Evolutionary conservation across 1,284 basidiomycete genomes (phyloP).

Genomic region (Meira nashicola): DNA sequence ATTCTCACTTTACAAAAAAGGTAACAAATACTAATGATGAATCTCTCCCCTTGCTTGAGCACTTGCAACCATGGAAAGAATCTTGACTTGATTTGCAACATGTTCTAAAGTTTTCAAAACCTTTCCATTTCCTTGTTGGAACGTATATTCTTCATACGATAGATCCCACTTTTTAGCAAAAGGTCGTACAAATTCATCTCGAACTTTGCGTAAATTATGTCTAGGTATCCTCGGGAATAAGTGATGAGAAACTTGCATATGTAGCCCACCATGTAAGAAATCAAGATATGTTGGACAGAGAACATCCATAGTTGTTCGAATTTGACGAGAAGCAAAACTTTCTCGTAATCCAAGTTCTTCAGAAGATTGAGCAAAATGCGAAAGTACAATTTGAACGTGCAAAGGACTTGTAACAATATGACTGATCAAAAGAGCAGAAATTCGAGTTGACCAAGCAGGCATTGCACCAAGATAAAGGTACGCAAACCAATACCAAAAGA

Average conservation of each 20-base stretch:
- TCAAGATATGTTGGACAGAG: slow-evolving; percentile 75
- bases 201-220: slow-evolving; percentile 81
- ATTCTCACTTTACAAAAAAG: background rate
- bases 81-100: slow-evolving; percentile 73
- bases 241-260: slow-evolving; percentile 95
- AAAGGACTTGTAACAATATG: slow-evolving; percentile 76
- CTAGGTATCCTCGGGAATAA: slow-evolving; percentile 90
- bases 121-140: slow-evolving; percentile 73
- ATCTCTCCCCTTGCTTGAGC: slow-evolving; percentile 54
- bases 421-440: slow-evolving; percentile 71
- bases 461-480: slow-evolving; percentile 61
- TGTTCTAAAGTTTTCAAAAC: slow-evolving; percentile 70
- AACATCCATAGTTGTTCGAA: slow-evolving; percentile 94
- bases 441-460: slow-evolving; percentile 64
- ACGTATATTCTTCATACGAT: slow-evolving; percentile 84
- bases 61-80: slow-evolving; percentile 63
- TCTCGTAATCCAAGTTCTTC: slow-evolving; percentile 83
- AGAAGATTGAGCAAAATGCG: slow-evolving; percentile 94
- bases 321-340: slow-evolving; percentile 84
- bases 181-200: slow-evolving; percentile 69
- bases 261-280: slow-evolving; percentile 86
- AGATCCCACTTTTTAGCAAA: slow-evolving; percentile 60
- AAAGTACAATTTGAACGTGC: slow-evolving; percentile 90
- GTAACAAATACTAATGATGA: slow-evolving; percentile 19
- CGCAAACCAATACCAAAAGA: slow-evolving; percentile 78